These are phyloP conservation scores for Cercospora sesami DNA, from an alignment of 2,329 filamentous ascomycete genomes.

Conservation along the genomic window DNA sequence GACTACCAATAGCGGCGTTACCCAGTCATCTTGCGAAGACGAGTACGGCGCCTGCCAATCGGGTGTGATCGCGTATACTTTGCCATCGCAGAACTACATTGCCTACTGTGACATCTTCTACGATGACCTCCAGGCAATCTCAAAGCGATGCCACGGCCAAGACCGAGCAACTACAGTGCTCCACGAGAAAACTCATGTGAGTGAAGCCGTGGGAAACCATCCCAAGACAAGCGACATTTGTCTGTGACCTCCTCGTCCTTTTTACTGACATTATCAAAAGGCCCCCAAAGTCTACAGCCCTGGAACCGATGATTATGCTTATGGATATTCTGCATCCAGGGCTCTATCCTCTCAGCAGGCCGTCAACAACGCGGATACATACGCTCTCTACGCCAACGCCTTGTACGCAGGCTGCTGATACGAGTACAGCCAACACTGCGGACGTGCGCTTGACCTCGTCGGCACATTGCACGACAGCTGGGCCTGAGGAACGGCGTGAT, in stretches of 20 bases:
- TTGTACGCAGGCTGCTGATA: constrained; percentile 12
- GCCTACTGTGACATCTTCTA: constrained; percentile 65
- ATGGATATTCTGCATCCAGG: constrained; percentile 55
- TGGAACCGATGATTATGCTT: constrained; percentile 60
- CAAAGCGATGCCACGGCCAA: constrained; percentile 60
- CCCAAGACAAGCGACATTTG: too few relatives aligned
- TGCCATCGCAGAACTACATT: constrained; percentile 52
- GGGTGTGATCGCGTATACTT: constrained; percentile 62
- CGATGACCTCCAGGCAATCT: constrained; percentile 52
- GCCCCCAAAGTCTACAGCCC: too few relatives aligned
- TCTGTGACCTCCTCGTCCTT: too few relatives aligned
- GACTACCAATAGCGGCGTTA: constrained; percentile 50
- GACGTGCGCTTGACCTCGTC: too few relatives aligned
- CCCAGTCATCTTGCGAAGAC: constrained; percentile 62
- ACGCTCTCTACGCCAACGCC: constrained; percentile 50
- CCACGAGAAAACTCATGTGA: too few relatives aligned
- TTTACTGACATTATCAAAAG: too few relatives aligned
- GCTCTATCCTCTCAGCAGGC: constrained; percentile 53
- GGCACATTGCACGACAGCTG: background rate
- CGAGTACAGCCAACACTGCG: background rate
- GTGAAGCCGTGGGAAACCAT: too few relatives aligned
- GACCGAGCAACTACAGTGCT: constrained; percentile 65
- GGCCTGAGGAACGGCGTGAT: background rate
- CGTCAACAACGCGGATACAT: constrained; percentile 65
- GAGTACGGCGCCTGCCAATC: constrained; percentile 53